Percentiles rank a stretch among this genome's conserved stretches.
Evolutionary conservation across 2,329 filamentous ascomycete genomes (phyloP).

Genomic region (Ophiostoma fasciatum): DNA sequence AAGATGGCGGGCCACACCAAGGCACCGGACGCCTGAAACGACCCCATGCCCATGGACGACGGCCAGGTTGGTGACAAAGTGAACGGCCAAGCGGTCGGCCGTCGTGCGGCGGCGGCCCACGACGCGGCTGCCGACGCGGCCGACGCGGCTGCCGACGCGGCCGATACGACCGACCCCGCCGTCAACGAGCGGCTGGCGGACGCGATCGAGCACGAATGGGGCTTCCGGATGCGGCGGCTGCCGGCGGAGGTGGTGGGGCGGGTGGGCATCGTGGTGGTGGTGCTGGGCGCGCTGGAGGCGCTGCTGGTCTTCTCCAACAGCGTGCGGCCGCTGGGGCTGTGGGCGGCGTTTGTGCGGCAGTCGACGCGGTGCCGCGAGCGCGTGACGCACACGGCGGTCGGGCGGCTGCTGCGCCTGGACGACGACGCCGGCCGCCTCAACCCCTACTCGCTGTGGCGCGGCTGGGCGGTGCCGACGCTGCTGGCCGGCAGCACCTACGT

Average conservation of each 20-base stretch:
- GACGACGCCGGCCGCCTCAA: not conserved
- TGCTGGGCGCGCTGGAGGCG: not conserved
- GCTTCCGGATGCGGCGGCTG: not conserved
- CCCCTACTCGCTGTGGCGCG: not conserved
- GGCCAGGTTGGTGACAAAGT: too few species aligned
- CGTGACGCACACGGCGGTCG: not conserved
- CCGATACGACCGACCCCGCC: too few species aligned
- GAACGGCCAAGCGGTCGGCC: too few species aligned
- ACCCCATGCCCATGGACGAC: too few species aligned
- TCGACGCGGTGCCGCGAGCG: conserved; percentile 2
- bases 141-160: too few species aligned
- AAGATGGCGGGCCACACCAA: too few species aligned
- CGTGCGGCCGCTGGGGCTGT: not conserved
- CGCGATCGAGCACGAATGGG: not conserved
- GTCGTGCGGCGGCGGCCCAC: too few species aligned
- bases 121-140: too few species aligned
- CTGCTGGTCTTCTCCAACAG: not conserved
- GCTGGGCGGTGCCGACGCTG: not conserved
- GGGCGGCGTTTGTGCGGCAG: not conserved
- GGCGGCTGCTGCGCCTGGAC: not conserved
- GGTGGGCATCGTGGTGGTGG: not conserved
- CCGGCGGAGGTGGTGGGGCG: not conserved
- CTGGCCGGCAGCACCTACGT: not conserved
- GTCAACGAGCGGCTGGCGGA: not conserved
- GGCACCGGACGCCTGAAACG: too few species aligned